A percentile compares a stretch with the other conserved stretches of the same genome.
phyloP scores from a whole-genome alignment of 345 rosid genomes.

The rapeseed (Brassica napus) region Da-Ae NC_063447.1:49123001-49123500 shows the following conservation, averaged over 20 bases:
- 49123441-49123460: conserved; percentile 91
- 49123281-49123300: conserved; percentile 78
- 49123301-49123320: conserved; percentile 74
- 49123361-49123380: conserved; percentile 83
- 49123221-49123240: conserved; percentile 82
- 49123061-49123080: conserved; percentile 42
- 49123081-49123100: conserved; percentile 44
- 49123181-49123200: conserved; percentile 89
- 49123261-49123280: conserved; percentile 75
- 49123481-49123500: conserved; percentile 82
- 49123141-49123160: conserved; percentile 59
- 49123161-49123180: conserved; percentile 60
- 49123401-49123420: conserved; percentile 78
- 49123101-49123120: conserved; percentile 33
- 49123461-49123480: conserved; percentile 74
- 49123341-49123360: conserved; percentile 83
- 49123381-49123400: conserved; percentile 88
- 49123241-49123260: conserved; percentile 84
- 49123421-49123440: conserved; percentile 95
- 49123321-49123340: conserved; percentile 85
- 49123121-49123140: conserved; percentile 50
- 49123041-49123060: conserved; percentile 40
- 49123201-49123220: conserved; percentile 95
- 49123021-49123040: conserved; percentile 50
- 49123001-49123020: conserved; percentile 70